phyloP scores from a whole-genome alignment of 139 green algal genomes.

The Volvox africanus region DNA sequence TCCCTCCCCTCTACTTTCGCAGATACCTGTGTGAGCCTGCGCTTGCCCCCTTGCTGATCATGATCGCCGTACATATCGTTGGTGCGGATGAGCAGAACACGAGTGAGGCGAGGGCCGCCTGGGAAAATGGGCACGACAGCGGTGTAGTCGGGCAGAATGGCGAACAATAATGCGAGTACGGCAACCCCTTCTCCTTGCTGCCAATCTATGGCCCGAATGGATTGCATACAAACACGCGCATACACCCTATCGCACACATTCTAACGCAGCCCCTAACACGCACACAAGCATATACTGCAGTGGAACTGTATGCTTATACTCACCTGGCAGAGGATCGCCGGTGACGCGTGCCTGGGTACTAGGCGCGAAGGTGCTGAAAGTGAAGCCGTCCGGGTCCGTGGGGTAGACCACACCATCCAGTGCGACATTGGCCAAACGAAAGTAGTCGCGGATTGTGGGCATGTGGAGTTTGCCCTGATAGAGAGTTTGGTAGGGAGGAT shows the following conservation, averaged over 20 bases:
- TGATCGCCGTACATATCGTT: constrained; percentile 8
- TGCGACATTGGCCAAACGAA: neutral
- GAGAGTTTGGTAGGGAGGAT: neutral
- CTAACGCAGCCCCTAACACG: too few relatives aligned
- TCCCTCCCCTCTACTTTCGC: too few relatives aligned
- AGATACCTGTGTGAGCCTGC: constrained; percentile 1
- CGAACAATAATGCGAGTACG: too few relatives aligned
- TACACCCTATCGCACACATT: too few relatives aligned
- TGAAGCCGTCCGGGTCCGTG: constrained; percentile 29
- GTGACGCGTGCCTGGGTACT: neutral
- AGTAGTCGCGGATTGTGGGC: constrained; percentile 45
- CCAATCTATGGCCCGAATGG: too few relatives aligned
- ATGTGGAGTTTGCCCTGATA: constrained; percentile 43
- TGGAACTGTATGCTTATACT: neutral
- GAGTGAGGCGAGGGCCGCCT: neutral
- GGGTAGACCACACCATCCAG: constrained; percentile 41
- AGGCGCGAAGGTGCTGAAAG: constrained; percentile 23
- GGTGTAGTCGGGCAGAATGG: too few relatives aligned
- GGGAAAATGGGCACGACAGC: neutral
- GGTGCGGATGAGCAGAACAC: constrained; percentile 31
- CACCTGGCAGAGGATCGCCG: constrained; percentile 8
- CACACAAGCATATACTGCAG: too few relatives aligned
- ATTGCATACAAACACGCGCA: too few relatives aligned
- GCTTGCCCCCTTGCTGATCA: constrained; percentile 7
- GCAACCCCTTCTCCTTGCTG: too few relatives aligned